A percentile compares a stretch with the other conserved stretches of the same genome.
Conservation (phyloP, 2,329 filamentous ascomycete genomes). For the Pseudocercospora crystallina region DNA sequence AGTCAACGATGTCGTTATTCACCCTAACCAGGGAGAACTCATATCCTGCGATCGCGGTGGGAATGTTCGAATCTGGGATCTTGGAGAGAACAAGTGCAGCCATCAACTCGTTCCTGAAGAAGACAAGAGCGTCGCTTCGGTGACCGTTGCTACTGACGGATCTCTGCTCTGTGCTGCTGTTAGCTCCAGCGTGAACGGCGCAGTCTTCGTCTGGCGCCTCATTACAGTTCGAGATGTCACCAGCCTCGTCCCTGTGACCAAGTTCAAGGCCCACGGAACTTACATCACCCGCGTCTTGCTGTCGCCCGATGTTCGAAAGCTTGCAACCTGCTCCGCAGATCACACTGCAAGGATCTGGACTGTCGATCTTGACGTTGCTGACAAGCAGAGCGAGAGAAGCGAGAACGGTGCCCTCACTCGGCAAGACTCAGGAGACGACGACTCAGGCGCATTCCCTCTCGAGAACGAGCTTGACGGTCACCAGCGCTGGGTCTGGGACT, state of each 20-base stretch:
- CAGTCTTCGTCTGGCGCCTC: slow-evolving; percentile 96
- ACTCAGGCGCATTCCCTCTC: slow-evolving; percentile 66
- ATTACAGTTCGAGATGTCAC: slow-evolving; percentile 80
- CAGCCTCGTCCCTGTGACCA: slow-evolving; percentile 79
- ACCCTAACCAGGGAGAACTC: slow-evolving; percentile 96
- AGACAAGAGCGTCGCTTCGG: slow-evolving; percentile 87
- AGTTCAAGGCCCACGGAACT: slow-evolving; percentile 86
- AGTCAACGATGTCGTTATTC: slow-evolving; percentile 98
- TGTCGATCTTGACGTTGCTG: slow-evolving; percentile 61
- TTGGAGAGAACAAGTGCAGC: slow-evolving; percentile 94
- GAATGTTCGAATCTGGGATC: slow-evolving; percentile 92
- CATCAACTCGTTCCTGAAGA: slow-evolving; percentile 96
- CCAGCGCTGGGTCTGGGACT: slow-evolving; percentile 97
- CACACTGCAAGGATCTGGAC: slow-evolving; percentile 97
- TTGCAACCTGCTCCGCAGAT: slow-evolving; percentile 90
- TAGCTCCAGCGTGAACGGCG: slow-evolving; percentile 85
- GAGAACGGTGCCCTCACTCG: slow-evolving; percentile 13
- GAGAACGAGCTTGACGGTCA: slow-evolving; percentile 87
- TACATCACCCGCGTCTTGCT: slow-evolving; percentile 91
- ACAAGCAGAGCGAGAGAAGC: slow-evolving; percentile 16
- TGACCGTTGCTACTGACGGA: slow-evolving; percentile 93
- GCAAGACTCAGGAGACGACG: slow-evolving; percentile 25
- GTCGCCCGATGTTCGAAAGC: slow-evolving; percentile 88
- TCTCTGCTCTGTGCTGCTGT: slow-evolving; percentile 76
- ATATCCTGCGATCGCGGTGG: slow-evolving; percentile 93